Conservation (phyloP, 495 filamentous ascomycete genomes). For the Penicillium samsonianum region DNA sequence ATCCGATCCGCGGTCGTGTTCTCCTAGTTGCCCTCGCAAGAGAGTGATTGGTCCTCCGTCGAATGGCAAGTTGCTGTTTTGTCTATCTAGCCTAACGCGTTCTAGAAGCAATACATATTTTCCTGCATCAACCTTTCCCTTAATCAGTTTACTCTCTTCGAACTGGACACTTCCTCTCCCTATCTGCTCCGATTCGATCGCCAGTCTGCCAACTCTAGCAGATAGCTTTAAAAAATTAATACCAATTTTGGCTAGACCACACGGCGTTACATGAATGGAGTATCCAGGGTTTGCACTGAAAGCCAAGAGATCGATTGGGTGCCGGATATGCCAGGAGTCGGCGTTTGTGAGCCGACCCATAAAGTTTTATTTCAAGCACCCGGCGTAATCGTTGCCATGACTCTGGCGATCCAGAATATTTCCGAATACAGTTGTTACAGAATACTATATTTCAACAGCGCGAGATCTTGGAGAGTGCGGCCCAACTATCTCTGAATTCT, state of each 20-base stretch:
- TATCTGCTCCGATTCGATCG: neutral
- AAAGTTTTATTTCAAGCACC: neutral
- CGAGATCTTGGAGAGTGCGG: too few relatives aligned
- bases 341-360: neutral
- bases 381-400: too few relatives aligned
- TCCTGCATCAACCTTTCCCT: neutral
- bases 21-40: too few relatives aligned
- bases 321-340: neutral
- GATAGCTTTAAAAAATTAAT: neutral
- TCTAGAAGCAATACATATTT: too few relatives aligned
- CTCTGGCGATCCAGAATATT: too few relatives aligned
- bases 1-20: too few relatives aligned
- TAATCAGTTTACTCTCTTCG: too few relatives aligned
- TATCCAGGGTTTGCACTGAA: neutral
- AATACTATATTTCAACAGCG: too few relatives aligned
- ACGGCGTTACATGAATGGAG: neutral
- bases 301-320: neutral
- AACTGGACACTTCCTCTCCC: neutral
- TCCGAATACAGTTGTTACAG: too few relatives aligned
- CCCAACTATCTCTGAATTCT: too few relatives aligned
- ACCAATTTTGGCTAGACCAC: neutral
- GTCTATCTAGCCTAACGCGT: slow-evolving; percentile 2
- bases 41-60: neutral
- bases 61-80: neutral
- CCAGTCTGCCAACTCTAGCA: neutral